Conservation (phyloP, 2,329 filamentous ascomycete genomes). For the Hypocrella siamensis region DNA sequence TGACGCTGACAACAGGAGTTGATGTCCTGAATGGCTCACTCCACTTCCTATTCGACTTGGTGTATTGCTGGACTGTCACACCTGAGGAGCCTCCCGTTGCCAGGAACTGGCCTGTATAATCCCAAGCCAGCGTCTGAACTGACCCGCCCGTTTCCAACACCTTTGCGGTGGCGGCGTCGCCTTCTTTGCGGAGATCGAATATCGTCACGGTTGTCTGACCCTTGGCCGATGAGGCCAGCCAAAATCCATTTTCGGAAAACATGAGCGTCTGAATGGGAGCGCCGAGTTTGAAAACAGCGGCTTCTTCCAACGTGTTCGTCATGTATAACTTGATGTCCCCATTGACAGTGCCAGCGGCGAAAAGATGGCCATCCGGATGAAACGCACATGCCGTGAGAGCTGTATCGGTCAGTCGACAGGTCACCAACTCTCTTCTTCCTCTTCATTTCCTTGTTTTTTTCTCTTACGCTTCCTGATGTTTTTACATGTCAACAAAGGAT, state of each 20-base stretch:
- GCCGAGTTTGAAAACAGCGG: constrained; percentile 55
- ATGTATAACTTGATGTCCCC: constrained; percentile 84
- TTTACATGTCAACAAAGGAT: no score
- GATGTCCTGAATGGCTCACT: constrained; percentile 69
- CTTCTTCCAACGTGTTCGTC: constrained; percentile 61
- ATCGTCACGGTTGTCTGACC: constrained; percentile 66
- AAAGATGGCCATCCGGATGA: constrained; percentile 91
- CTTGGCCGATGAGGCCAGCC: constrained; percentile 73
- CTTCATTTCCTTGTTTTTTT: no score
- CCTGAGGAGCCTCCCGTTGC: constrained; percentile 68
- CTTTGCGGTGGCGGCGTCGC: constrained; percentile 66
- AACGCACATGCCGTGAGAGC: constrained; percentile 68
- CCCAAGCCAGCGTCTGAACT: constrained; percentile 70
- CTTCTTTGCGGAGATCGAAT: constrained; percentile 86
- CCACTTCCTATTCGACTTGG: constrained; percentile 78
- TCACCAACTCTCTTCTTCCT: no score
- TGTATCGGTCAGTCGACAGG: constrained; percentile 17
- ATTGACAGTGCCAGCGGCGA: constrained; percentile 66
- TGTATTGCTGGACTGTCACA: constrained; percentile 77
- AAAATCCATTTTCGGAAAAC: constrained; percentile 95
- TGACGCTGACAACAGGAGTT: constrained; percentile 53
- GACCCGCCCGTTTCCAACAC: constrained; percentile 69
- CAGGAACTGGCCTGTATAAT: constrained; percentile 89
- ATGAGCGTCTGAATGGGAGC: constrained; percentile 59
- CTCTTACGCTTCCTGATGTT: no score